These are phyloP conservation scores for Hirsutella rhossiliensis DNA, from an alignment of 2,329 filamentous ascomycete genomes.

Conservation along the genomic window DNA sequence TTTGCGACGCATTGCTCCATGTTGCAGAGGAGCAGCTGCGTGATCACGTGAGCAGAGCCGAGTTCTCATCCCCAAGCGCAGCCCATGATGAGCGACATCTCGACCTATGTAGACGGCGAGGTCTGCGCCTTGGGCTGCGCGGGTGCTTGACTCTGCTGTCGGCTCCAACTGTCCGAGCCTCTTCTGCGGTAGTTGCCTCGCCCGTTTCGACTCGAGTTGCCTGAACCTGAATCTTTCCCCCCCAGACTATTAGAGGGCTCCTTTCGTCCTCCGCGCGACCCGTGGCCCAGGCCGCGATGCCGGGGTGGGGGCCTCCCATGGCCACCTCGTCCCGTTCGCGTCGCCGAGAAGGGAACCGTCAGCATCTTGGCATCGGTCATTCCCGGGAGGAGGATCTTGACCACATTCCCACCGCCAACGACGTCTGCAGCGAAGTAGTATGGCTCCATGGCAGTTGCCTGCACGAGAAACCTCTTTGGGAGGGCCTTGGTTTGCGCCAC, in stretches of 20 bases:
- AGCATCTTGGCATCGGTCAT: constrained; percentile 26
- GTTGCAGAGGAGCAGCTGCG: background rate
- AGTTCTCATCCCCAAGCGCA: background rate
- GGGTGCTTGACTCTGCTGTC: constrained; percentile 9
- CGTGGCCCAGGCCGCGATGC: constrained; percentile 16
- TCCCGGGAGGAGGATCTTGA: constrained; percentile 29
- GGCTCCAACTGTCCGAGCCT: constrained; percentile 28
- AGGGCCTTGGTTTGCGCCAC: constrained; percentile 40
- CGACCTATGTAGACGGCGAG: constrained; percentile 12
- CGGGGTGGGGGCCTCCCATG: constrained; percentile 14
- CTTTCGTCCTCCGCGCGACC: constrained; percentile 19
- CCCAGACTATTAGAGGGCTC: constrained; percentile 18
- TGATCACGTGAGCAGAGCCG: background rate
- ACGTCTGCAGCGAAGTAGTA: constrained; percentile 20
- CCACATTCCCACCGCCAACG: constrained; percentile 20
- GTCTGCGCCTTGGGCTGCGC: constrained; percentile 8
- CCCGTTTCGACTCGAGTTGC: constrained; percentile 16
- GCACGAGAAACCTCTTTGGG: constrained; percentile 36
- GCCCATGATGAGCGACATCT: background rate
- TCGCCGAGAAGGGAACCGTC: constrained; percentile 21
- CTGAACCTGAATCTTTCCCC: constrained; percentile 9
- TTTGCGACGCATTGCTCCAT: background rate
- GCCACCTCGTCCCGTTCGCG: constrained; percentile 18
- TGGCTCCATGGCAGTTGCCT: constrained; percentile 21
- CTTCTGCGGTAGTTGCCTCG: constrained; percentile 28